Evolutionary conservation across 176 grass and related monocot species (phyloP).

Genomic region (Canna indica): DNA sequence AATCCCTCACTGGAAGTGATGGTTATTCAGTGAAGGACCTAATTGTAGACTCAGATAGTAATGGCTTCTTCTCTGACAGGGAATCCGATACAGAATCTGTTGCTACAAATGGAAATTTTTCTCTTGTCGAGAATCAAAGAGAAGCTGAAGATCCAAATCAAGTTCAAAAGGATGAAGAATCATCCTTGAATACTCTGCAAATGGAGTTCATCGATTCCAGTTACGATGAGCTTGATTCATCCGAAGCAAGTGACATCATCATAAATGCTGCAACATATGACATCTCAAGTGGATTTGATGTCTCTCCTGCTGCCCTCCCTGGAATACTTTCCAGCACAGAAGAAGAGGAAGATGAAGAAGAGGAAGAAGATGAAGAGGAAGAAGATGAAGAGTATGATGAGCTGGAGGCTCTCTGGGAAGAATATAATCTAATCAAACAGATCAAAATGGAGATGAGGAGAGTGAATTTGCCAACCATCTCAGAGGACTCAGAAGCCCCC

Average conservation of each 20-base stretch:
- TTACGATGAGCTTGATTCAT: background rate
- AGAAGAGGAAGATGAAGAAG: conserved; percentile 23
- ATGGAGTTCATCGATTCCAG: conserved; percentile 11
- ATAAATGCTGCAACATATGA: conserved; percentile 22
- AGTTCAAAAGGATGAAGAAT: too few species aligned
- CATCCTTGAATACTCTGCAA: too few species aligned
- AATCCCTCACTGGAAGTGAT: conserved; percentile 49
- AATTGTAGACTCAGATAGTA: conserved; percentile 71
- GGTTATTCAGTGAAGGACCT: conserved; percentile 94
- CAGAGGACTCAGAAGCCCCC: conserved; percentile 79
- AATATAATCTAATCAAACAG: conserved; percentile 84
- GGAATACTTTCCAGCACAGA: background rate
- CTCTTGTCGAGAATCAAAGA: too few species aligned
- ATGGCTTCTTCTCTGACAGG: conserved; percentile 49
- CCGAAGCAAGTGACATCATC: background rate
- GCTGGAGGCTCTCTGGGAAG: conserved; percentile 83
- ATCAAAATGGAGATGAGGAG: conserved; percentile 86
- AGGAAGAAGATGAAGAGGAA: conserved; percentile 38
- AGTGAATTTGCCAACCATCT: conserved; percentile 64
- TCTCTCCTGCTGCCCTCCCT: conserved; percentile 15
- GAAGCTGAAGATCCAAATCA: too few species aligned
- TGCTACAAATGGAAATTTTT: background rate
- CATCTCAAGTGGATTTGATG: conserved; percentile 15
- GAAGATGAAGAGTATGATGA: conserved; percentile 54
- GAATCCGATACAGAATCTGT: conserved; percentile 6